A percentile compares a stretch with the other conserved stretches of the same genome.
These are phyloP conservation scores for Selenicereus undatus DNA, from an alignment of 148 eudicot genomes.

Conservation along the genomic window DNA sequence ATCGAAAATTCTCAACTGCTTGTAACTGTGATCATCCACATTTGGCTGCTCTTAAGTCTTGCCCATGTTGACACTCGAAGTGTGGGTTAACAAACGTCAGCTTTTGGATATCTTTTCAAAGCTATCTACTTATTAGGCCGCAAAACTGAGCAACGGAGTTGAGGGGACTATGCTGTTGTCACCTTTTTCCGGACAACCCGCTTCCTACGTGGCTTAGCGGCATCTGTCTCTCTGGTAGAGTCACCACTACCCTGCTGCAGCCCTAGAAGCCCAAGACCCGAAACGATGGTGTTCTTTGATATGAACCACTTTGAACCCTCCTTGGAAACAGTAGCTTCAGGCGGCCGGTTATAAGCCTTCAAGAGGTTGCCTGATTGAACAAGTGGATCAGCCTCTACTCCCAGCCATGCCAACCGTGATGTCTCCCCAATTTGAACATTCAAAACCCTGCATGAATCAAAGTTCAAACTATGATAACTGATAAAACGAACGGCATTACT, in stretches of 20 bases:
- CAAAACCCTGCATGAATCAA: slow-evolving; percentile 48
- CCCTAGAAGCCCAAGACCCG: slow-evolving; percentile 85
- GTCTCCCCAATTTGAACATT: slow-evolving; percentile 85
- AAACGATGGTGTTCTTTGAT: slow-evolving; percentile 66
- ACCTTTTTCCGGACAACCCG: slow-evolving; percentile 75
- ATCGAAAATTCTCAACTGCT: neutral
- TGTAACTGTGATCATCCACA: neutral
- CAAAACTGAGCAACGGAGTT: slow-evolving; percentile 22
- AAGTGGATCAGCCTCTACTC: slow-evolving; percentile 81
- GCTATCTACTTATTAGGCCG: slow-evolving; percentile 23
- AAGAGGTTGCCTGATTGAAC: slow-evolving; percentile 61
- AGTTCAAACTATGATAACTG: neutral
- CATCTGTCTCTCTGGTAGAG: slow-evolving; percentile 44
- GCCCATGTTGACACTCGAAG: neutral
- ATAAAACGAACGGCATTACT: neutral
- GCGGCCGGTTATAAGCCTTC: slow-evolving; percentile 64
- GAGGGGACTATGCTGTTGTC: slow-evolving; percentile 33
- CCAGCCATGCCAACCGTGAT: slow-evolving; percentile 83
- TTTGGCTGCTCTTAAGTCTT: neutral
- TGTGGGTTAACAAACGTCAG: neutral
- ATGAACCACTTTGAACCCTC: slow-evolving; percentile 77
- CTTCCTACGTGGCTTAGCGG: slow-evolving; percentile 70
- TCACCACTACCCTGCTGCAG: slow-evolving; percentile 54
- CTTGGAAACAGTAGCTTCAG: slow-evolving; percentile 39
- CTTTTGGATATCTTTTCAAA: slow-evolving; percentile 15